Conservation (phyloP, 257 asterid species). For the Solanum corneliomulleri region DNA sequence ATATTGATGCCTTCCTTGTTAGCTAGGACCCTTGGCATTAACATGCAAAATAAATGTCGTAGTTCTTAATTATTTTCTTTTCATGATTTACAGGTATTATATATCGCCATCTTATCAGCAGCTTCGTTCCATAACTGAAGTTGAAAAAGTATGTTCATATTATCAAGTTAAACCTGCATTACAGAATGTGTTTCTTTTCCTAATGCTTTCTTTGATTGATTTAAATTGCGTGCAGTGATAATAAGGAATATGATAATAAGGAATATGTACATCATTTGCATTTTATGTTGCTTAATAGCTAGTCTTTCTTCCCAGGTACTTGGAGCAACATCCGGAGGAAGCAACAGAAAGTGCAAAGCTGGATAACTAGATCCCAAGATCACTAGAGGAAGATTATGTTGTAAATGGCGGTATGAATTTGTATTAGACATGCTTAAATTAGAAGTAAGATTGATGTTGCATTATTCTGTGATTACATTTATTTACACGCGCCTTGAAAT, state of each 20-base stretch:
- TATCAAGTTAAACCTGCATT: neutral
- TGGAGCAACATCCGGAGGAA: conserved; percentile 49
- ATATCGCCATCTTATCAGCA: no score
- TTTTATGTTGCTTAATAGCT: neutral
- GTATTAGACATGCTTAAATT: neutral
- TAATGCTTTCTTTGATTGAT: neutral
- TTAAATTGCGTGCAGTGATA: neutral
- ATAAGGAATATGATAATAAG: neutral
- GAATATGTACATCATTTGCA: neutral
- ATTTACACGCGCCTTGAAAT: neutral
- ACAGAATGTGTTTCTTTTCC: neutral
- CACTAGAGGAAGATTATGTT: conserved; percentile 17
- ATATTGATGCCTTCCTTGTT: no score
- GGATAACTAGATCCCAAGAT: conserved; percentile 37
- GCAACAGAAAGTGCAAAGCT: conserved; percentile 12
- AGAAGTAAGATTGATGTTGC: neutral
- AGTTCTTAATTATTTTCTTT: no score
- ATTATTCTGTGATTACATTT: no score
- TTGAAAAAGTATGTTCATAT: neutral
- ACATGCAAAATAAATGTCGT: no score
- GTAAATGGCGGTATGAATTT: conserved; percentile 8
- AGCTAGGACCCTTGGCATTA: no score
- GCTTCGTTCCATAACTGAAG: no score
- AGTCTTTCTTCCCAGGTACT: conserved; percentile 33
- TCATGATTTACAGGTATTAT: no score